phyloP scores from a whole-genome alignment of 768 basidiomycete genomes.

The Lanmaoa rubissima region DNA sequence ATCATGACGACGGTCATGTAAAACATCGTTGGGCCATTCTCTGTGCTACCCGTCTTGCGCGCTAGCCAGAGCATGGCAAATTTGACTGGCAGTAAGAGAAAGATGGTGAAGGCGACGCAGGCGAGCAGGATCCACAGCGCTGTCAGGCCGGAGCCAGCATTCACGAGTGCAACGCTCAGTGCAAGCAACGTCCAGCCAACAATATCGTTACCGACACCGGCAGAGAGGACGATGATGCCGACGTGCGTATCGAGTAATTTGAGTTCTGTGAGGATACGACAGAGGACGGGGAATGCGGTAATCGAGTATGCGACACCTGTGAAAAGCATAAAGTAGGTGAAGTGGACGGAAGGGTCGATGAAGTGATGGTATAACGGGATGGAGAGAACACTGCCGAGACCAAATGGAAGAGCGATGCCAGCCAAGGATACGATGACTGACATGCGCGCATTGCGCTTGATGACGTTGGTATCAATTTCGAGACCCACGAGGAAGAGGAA shows the following conservation, averaged over 20 bases:
- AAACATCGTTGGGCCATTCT: slow-evolving; percentile 80
- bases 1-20: slow-evolving; percentile 88
- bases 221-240: slow-evolving; percentile 89
- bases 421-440: slow-evolving; percentile 71
- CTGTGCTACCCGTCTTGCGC: slow-evolving; percentile 70
- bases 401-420: slow-evolving; percentile 89
- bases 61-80: slow-evolving; percentile 69
- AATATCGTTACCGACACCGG: slow-evolving; percentile 88
- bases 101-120: slow-evolving; percentile 77
- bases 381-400: slow-evolving; percentile 69
- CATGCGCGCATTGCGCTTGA: slow-evolving; percentile 72
- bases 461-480: slow-evolving; percentile 78
- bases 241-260: slow-evolving; percentile 90
- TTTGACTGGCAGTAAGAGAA: slow-evolving; percentile 70
- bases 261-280: slow-evolving; percentile 85
- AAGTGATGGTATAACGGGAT: slow-evolving; percentile 51
- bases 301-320: slow-evolving; percentile 89
- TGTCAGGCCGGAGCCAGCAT: slow-evolving; percentile 76
- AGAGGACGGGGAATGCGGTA: slow-evolving; percentile 84
- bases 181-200: slow-evolving; percentile 89
- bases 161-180: slow-evolving; percentile 88
- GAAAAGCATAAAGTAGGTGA: slow-evolving; percentile 93
- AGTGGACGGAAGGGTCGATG: slow-evolving; percentile 62
- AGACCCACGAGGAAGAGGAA: slow-evolving; percentile 94
- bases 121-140: slow-evolving; percentile 83